These are phyloP conservation scores for Populus tomentosa DNA, from an alignment of 441 rosid genomes.

Conservation along the genomic window DNA sequence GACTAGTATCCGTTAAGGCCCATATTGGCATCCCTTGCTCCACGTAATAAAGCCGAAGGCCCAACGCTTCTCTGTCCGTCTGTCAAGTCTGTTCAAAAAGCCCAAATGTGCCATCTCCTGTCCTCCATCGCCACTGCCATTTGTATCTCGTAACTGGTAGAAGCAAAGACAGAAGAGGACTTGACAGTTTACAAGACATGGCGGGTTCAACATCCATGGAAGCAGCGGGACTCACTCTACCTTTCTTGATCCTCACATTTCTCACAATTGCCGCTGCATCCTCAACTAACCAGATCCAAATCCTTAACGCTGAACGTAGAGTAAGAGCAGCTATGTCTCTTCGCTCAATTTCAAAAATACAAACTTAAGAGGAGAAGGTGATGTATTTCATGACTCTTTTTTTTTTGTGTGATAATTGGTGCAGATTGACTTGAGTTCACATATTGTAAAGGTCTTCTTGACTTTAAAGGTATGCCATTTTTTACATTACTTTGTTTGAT, in stretches of 20 bases:
- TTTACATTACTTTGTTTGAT: neutral
- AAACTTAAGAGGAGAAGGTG: neutral
- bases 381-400: neutral
- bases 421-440: constrained; percentile 93
- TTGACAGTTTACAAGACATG: neutral
- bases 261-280: constrained; percentile 43
- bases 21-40: no score
- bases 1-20: no score
- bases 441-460: constrained; percentile 76
- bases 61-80: no score
- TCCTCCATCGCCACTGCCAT: no score
- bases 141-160: no score
- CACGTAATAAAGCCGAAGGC: no score
- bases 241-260: constrained; percentile 6
- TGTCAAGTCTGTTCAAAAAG: no score
- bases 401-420: constrained; percentile 21
- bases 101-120: no score
- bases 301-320: constrained; percentile 90
- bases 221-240: constrained; percentile 22
- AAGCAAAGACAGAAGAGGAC: neutral
- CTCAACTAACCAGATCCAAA: constrained; percentile 52
- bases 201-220: neutral
- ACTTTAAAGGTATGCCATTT: constrained; percentile 68
- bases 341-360: neutral
- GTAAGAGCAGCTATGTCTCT: constrained; percentile 30